Evolutionary conservation across 768 basidiomycete genomes (phyloP).

Genomic region (Hebeloma cylindrosporum): DNA sequence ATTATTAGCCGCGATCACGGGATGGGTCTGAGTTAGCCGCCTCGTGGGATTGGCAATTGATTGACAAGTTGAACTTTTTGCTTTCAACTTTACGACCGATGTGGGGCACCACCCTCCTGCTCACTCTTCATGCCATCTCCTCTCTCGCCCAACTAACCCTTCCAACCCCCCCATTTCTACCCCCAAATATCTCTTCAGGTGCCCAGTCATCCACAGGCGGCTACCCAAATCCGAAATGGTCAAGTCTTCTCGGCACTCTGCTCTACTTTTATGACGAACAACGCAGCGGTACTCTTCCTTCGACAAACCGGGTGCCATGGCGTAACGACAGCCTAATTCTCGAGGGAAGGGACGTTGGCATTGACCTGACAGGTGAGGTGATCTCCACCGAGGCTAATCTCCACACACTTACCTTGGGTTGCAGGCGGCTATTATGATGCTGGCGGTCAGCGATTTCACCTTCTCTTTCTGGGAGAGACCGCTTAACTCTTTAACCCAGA

Average conservation of each 20-base stretch:
- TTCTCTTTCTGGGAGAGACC: slow-evolving; percentile 2
- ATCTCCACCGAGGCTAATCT: not conserved
- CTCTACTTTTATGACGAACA: slow-evolving; percentile 93
- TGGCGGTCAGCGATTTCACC: slow-evolving; percentile 54
- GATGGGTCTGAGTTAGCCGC: too few species aligned
- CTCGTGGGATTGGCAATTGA: slow-evolving; percentile 15
- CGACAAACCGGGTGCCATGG: slow-evolving; percentile 78
- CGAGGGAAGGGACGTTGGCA: slow-evolving; percentile 71
- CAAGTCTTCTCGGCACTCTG: slow-evolving; percentile 73
- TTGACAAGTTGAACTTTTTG: slow-evolving; percentile 21
- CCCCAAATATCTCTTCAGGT: slow-evolving; percentile 59
- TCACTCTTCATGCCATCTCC: slow-evolving; percentile 23
- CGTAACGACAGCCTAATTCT: slow-evolving; percentile 76
- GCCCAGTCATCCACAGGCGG: slow-evolving; percentile 44
- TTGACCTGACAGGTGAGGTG: slow-evolving; percentile 67
- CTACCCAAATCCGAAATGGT: slow-evolving; percentile 78
- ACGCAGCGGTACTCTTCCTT: slow-evolving; percentile 72
- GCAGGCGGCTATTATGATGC: slow-evolving; percentile 87
- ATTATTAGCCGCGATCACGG: slow-evolving; percentile 5
- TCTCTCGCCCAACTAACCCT: slow-evolving; percentile 57
- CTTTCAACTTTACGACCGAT: slow-evolving; percentile 17
- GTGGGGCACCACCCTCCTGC: slow-evolving; percentile 24
- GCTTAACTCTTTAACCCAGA: slow-evolving; percentile 41
- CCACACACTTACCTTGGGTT: not conserved
- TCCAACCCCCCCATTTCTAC: slow-evolving; percentile 63